A percentile compares a stretch with the other conserved stretches of the same genome.
Conservation (phyloP, 768 basidiomycete species). For the Trichaptum fuscoviolaceum region DNA sequence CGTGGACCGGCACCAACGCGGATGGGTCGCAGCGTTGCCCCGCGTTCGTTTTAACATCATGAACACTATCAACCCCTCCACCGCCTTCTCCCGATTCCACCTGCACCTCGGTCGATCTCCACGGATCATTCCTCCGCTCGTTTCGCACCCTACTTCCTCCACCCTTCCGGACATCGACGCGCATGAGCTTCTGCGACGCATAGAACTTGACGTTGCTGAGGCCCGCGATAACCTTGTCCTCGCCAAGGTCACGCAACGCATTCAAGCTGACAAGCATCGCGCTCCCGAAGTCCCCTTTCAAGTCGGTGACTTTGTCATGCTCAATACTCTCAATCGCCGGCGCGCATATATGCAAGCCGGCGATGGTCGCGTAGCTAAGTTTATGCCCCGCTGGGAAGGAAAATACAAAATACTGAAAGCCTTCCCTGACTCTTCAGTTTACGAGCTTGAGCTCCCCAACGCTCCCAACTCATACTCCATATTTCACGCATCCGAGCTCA, state of each 20-base stretch:
- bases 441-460: constrained; percentile 17
- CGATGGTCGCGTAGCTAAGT: constrained; percentile 14
- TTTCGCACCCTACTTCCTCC: constrained; percentile 4
- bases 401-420: constrained; percentile 8
- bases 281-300: constrained; percentile 19
- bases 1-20: constrained; percentile 21
- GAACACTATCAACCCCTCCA: constrained; percentile 19
- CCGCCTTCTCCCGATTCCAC: constrained; percentile 13
- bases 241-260: constrained; percentile 18
- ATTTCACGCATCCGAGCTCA: constrained; percentile 13
- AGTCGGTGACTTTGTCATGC: constrained; percentile 29
- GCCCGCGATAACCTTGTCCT: too few relatives aligned
- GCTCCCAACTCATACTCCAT: constrained; percentile 8
- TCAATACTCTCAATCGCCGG: constrained; percentile 23
- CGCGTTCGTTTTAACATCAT: constrained; percentile 28
- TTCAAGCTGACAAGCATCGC: constrained; percentile 22
- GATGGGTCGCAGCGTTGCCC: constrained; percentile 26
- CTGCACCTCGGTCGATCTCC: constrained; percentile 4
- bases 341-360: constrained; percentile 3
- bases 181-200: neutral
- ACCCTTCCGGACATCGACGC: constrained; percentile 7
- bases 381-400: constrained; percentile 16
- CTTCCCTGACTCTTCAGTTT: constrained; percentile 6
- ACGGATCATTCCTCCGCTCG: constrained; percentile 8
- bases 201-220: constrained; percentile 16